phyloP scores from a whole-genome alignment of 1,139 yeast species.

The Suhomyces kunorum region DNA sequence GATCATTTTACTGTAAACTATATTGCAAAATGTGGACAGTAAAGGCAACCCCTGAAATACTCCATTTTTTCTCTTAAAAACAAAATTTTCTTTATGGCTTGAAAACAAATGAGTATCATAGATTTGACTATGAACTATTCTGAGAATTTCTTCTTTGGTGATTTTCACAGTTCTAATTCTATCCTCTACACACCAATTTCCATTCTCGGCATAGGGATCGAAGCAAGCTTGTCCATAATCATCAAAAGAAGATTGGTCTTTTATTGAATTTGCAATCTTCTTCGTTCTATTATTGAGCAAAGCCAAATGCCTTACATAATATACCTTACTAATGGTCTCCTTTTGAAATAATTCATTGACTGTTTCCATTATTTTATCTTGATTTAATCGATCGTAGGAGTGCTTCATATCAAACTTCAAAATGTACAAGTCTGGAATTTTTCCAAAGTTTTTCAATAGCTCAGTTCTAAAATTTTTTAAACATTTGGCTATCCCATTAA shows the following conservation, averaged over 20 bases:
- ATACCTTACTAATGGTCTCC: constrained; percentile 25
- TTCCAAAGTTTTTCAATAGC: constrained; percentile 19
- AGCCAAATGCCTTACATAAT: constrained; percentile 25
- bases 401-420: constrained; percentile 76
- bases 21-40: constrained; percentile 74
- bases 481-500: constrained; percentile 28
- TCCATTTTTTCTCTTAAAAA: constrained; percentile 56
- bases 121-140: constrained; percentile 28
- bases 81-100: constrained; percentile 11
- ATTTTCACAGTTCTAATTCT: constrained; percentile 29
- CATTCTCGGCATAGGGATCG: neutral
- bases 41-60: constrained; percentile 85
- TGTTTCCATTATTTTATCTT: constrained; percentile 40
- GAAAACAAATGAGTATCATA: constrained; percentile 23
- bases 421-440: constrained; percentile 46
- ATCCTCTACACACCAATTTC: constrained; percentile 29
- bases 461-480: constrained; percentile 25
- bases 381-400: constrained; percentile 79
- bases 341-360: constrained; percentile 27
- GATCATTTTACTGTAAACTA: constrained; percentile 68
- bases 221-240: neutral
- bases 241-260: constrained; percentile 12
- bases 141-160: constrained; percentile 26
- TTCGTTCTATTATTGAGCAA: constrained; percentile 10
- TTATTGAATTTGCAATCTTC: constrained; percentile 1